Evolutionary conservation across 139 green algal genomes (phyloP).

Genomic region (Picochlorum sp.): DNA sequence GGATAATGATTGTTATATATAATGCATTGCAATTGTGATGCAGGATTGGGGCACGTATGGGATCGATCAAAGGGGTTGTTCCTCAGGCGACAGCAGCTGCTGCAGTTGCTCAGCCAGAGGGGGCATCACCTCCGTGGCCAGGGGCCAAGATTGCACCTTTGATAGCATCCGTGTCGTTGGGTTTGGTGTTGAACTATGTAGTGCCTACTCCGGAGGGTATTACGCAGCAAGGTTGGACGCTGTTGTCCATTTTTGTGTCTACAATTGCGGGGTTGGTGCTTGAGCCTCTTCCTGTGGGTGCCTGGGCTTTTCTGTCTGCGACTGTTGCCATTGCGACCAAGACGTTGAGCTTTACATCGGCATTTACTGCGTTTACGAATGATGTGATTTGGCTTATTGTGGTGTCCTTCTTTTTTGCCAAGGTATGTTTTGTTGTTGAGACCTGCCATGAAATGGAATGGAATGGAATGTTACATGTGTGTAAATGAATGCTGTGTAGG

Average conservation of each 20-base stretch:
- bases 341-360: slow-evolving; percentile 82
- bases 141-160: slow-evolving; percentile 68
- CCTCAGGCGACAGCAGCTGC: slow-evolving; percentile 1
- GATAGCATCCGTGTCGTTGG: slow-evolving; percentile 55
- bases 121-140: slow-evolving; percentile 14
- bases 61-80: background rate
- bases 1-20: too few relatives aligned
- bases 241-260: slow-evolving; percentile 91
- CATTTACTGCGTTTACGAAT: slow-evolving; percentile 87
- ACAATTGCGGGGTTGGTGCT: slow-evolving; percentile 89
- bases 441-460: background rate
- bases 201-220: slow-evolving; percentile 66
- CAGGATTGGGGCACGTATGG: background rate
- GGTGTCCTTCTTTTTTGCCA: slow-evolving; percentile 98
- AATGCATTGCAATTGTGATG: too few relatives aligned
- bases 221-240: slow-evolving; percentile 63
- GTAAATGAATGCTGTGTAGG: slow-evolving; percentile 33
- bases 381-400: slow-evolving; percentile 99
- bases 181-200: slow-evolving; percentile 74
- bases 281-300: slow-evolving; percentile 84
- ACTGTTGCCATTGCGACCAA: slow-evolving; percentile 80
- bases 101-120: slow-evolving; percentile 1
- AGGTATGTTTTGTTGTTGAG: slow-evolving; percentile 26
- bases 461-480: background rate
- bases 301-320: slow-evolving; percentile 85